These are phyloP conservation scores for Rhizophagus prolifer DNA, from an alignment of 192 early-diverging fungal genomes.

Conservation along the genomic window DNA sequence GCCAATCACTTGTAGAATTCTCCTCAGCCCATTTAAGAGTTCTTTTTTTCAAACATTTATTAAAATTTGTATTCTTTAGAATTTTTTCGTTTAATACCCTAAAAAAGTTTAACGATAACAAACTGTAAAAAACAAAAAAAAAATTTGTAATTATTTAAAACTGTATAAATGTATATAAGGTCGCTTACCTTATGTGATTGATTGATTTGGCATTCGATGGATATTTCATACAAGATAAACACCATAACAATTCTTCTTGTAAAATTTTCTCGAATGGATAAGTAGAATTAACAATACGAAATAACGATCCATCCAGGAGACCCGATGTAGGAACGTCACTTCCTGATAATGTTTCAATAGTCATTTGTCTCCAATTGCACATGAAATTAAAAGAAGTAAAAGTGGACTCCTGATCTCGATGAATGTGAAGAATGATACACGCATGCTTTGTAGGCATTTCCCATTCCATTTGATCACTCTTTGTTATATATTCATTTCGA, in stretches of 20 bases:
- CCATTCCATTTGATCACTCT: not conserved
- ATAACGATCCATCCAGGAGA: conserved; percentile 6
- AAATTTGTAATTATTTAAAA: no score
- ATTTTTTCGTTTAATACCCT: not conserved
- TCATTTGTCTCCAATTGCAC: conserved; percentile 26
- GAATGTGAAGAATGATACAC: conserved; percentile 28
- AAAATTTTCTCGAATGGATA: conserved; percentile 30
- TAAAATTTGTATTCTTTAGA: not conserved
- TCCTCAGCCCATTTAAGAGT: not conserved
- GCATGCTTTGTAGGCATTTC: not conserved
- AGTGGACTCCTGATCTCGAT: conserved; percentile 8
- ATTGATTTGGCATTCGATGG: not conserved
- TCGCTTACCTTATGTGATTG: conserved; percentile 20
- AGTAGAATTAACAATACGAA: conserved; percentile 2
- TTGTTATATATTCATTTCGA: not conserved
- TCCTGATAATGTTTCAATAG: conserved; percentile 19
- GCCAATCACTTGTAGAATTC: not conserved
- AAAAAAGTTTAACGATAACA: not conserved
- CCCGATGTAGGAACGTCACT: conserved; percentile 10
- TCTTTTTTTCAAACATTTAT: conserved; percentile 8
- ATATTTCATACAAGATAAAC: conserved; percentile 28
- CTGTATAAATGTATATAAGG: no score
- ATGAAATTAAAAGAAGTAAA: conserved; percentile 18
- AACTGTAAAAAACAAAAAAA: no score
- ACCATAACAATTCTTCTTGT: conserved; percentile 24